A percentile compares a stretch with the other conserved stretches of the same genome.
Conservation (phyloP, 2,329 filamentous ascomycete species). For the Trichoderma brevicompactum region DNA sequence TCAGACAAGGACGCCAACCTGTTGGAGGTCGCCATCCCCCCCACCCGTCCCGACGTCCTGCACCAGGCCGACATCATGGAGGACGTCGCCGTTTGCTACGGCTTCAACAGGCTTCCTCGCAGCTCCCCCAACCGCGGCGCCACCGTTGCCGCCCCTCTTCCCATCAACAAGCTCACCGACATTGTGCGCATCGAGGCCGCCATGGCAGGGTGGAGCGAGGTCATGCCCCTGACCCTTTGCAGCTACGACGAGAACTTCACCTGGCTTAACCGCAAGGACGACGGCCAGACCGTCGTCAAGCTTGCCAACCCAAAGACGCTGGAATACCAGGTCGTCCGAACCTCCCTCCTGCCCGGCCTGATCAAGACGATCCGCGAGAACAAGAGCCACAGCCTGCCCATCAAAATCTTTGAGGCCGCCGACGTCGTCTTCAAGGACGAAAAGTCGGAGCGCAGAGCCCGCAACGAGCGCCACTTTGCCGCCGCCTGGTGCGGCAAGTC, state of each 20-base stretch:
- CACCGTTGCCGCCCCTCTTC: conserved; percentile 82
- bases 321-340: conserved; percentile 92
- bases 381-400: conserved; percentile 83
- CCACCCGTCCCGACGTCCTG: conserved; percentile 90
- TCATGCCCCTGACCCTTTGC: conserved; percentile 94
- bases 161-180: conserved; percentile 92
- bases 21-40: conserved; percentile 80
- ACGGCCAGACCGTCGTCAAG: conserved; percentile 79
- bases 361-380: conserved; percentile 95
- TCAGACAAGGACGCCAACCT: conserved; percentile 71
- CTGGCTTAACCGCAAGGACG: conserved; percentile 89
- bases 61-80: conserved; percentile 99
- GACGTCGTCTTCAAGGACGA: conserved; percentile 93
- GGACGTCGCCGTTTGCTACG: conserved; percentile 93
- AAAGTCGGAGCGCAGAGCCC: conserved; percentile 77
- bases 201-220: conserved; percentile 95
- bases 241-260: conserved; percentile 98
- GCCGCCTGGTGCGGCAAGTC: conserved; percentile 94
- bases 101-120: conserved; percentile 93
- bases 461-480: conserved; percentile 95
- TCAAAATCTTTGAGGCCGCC: conserved; percentile 89
- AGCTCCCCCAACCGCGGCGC: conserved; percentile 84
- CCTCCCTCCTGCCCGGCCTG: conserved; percentile 81
- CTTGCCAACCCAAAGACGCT: conserved; percentile 91
- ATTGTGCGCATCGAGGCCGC: conserved; percentile 88